Conservation (phyloP, 805 yeast genomes). For the Sugiyamaella floridensis region DNA sequence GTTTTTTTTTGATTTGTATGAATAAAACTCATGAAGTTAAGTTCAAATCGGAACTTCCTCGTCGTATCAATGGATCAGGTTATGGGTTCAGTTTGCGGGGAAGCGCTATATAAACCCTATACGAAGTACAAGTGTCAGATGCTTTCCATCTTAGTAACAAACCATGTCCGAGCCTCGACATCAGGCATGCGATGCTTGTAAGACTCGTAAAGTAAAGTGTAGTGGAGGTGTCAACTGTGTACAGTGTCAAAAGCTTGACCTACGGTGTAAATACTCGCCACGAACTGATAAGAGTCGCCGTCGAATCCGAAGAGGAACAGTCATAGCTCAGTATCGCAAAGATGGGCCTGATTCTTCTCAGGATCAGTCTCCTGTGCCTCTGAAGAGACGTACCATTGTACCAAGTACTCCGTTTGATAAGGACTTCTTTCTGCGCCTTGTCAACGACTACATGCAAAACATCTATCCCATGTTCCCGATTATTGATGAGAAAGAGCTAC, state of each 20-base stretch:
- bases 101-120: too few species aligned
- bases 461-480: constrained; percentile 13
- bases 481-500: constrained; percentile 7
- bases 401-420: background rate
- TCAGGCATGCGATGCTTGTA: constrained; percentile 14
- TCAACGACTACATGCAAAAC: constrained; percentile 5
- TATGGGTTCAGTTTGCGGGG: too few species aligned
- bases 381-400: background rate
- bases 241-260: constrained; percentile 7
- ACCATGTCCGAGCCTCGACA: background rate
- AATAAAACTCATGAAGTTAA: too few species aligned
- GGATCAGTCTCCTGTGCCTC: background rate
- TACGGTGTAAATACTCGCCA: constrained; percentile 7
- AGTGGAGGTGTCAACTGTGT: constrained; percentile 8
- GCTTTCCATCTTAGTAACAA: background rate
- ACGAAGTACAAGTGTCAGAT: background rate
- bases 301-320: background rate
- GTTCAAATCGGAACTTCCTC: too few species aligned
- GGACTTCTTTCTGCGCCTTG: constrained; percentile 1
- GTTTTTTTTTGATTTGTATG: too few species aligned
- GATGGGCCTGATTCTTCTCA: background rate
- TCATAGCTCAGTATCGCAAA: background rate
- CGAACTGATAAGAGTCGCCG: background rate
- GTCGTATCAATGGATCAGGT: too few species aligned
- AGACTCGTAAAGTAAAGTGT: constrained; percentile 14